Evolutionary conservation across 2,329 filamentous ascomycete genomes (phyloP).

Genomic region (Trichoderma afroharzianum): DNA sequence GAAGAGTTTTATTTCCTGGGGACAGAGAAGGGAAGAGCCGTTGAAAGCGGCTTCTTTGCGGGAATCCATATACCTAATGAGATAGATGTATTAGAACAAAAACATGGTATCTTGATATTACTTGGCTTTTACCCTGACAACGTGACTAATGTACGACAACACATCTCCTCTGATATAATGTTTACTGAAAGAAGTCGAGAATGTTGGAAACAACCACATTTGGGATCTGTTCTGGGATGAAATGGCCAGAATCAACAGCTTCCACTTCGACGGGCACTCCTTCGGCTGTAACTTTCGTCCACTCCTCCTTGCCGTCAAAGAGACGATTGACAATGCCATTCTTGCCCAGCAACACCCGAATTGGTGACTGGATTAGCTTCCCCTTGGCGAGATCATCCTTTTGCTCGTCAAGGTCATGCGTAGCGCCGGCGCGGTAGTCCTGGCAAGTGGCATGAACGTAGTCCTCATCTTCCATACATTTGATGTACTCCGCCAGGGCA

Average conservation of each 20-base stretch:
- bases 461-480: slow-evolving; percentile 38
- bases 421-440: slow-evolving; percentile 53
- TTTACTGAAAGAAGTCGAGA: background rate
- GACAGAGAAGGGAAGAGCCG: background rate
- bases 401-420: slow-evolving; percentile 50
- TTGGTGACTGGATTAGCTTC: slow-evolving; percentile 41
- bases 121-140: background rate
- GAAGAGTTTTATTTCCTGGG: background rate
- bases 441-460: slow-evolving; percentile 50
- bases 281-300: slow-evolving; percentile 43
- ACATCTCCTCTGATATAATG: background rate
- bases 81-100: slow-evolving; percentile 13
- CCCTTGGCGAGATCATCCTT: slow-evolving; percentile 42
- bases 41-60: background rate
- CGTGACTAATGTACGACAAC: background rate
- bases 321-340: slow-evolving; percentile 45
- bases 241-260: slow-evolving; percentile 45
- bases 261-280: slow-evolving; percentile 37
- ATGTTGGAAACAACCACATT: slow-evolving; percentile 36
- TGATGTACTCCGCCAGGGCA: slow-evolving; percentile 40
- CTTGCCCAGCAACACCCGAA: slow-evolving; percentile 50
- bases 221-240: slow-evolving; percentile 50
- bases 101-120: background rate
- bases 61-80: slow-evolving; percentile 15
- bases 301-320: slow-evolving; percentile 49